Evolutionary conservation across 495 filamentous ascomycete genomes (phyloP), one percentile per base, ranked within the genome.

Genomic region (Xylaria grammica): DNA sequence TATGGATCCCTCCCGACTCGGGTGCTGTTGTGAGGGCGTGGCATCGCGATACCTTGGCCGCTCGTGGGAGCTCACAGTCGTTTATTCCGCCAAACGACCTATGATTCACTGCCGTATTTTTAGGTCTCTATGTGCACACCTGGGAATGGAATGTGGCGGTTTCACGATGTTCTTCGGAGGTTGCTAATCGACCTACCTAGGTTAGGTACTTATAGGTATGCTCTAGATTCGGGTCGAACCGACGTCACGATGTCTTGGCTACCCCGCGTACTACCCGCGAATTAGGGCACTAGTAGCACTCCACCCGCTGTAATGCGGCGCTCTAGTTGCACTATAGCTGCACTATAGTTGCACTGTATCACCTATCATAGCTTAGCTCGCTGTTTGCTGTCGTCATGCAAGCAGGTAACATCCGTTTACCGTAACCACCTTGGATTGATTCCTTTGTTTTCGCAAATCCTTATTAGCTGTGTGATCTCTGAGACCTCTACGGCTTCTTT

Each of bases 231-330:
- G 45, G 45, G 17, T 32, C 26, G 24, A 59, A n/a, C 56, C 40
- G 42, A 59, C 56, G 56, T 59, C 56, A 48, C 42, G 48, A 38
- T 44, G n/a, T 48, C 42, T 9, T 36, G 29, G 56, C 40, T 59
- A 30, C 56, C 56, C 56, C 56, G 56, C 56, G 34, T 19, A 32
- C 17, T 48, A 58, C 56, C 56, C 56, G 56, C 56, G 34, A 32
- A 32, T n/a, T 48, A 58, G 52, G 13, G n/a, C 51, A 36, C 3
- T 53, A 53, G 51, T 53, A 30, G 22, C 32, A 36, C 51, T 22
- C 52, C 52, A 20, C 13, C 13, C 6, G 42, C 42, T 17, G n/a
- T 13, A 20, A 45, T 42, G 8, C 40, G 3, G 40, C 15, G 40
- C 40, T 11, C 15, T 42, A 42, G 40, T 42, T 6, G 40, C 3